Percentiles rank a stretch among this genome's conserved stretches.
These are phyloP conservation scores for Phytopythium vexans DNA, from an alignment of 352 stramenopile species.

Conservation along the genomic window DNA sequence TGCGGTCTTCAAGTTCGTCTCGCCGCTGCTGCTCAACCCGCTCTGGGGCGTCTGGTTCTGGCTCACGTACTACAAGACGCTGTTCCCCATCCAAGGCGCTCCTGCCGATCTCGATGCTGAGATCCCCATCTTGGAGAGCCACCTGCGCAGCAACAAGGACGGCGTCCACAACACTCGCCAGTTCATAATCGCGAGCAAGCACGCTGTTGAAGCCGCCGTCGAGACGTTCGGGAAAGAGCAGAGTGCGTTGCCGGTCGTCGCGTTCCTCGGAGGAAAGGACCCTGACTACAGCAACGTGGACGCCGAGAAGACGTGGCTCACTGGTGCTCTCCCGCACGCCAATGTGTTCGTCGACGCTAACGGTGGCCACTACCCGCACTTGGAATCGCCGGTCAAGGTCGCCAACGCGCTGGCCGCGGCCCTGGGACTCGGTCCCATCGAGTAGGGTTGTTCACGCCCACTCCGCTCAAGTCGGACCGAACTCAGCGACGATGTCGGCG, in stretches of 20 bases:
- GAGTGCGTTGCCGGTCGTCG: conserved; percentile 16
- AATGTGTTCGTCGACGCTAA: conserved; percentile 14
- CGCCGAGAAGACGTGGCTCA: conserved; percentile 29
- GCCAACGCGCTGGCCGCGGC: conserved; percentile 11
- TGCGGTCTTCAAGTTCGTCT: conserved; percentile 24
- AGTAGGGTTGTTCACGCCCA: background rate
- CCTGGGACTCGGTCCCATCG: conserved; percentile 1
- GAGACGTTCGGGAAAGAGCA: conserved; percentile 2
- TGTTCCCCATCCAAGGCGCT: conserved; percentile 17
- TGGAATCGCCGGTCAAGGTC: conserved; percentile 23
- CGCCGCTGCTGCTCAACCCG: conserved; percentile 26
- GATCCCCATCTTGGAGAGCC: conserved; percentile 15
- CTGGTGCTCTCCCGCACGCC: conserved; percentile 14
- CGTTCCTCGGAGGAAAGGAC: conserved; percentile 33
- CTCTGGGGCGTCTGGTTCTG: conserved; percentile 26
- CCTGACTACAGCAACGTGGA: conserved; percentile 30
- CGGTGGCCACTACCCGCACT: conserved; percentile 33
- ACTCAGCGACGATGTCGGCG: too few species aligned
- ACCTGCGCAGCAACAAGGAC: conserved; percentile 12
- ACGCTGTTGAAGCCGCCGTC: conserved; percentile 16
- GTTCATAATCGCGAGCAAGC: conserved; percentile 22
- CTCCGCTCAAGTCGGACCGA: too few species aligned
- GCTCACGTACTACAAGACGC: conserved; percentile 36
- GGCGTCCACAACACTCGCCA: conserved; percentile 25
- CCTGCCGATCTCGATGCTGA: conserved; percentile 26